phyloP scores from a whole-genome alignment of 208 protist species.

The Kentomonas sorsogonicus region DNA sequence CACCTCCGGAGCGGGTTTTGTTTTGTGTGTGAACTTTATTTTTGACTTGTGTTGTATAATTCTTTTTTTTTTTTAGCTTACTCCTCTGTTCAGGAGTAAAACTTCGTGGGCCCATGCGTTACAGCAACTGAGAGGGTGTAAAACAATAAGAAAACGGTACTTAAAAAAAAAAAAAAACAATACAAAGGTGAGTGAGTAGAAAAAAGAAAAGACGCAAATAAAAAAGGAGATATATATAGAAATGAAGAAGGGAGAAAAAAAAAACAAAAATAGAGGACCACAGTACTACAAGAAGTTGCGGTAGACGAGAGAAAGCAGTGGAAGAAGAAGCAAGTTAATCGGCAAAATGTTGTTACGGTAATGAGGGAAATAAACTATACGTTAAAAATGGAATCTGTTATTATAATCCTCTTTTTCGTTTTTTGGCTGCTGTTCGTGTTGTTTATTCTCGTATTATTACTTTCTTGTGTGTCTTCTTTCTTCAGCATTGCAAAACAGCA shows the following conservation, averaged over 20 bases:
- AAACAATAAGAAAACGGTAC: constrained; percentile 1
- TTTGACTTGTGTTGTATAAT: constrained; percentile 15
- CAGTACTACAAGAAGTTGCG: constrained; percentile 7
- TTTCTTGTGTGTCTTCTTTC: neutral
- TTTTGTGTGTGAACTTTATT: constrained; percentile 7
- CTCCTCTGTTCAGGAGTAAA: neutral
- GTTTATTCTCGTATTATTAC: neutral
- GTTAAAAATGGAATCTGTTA: neutral
- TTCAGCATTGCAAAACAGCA: neutral
- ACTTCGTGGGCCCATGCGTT: too few relatives aligned
- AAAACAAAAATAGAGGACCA: constrained; percentile 13
- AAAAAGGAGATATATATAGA: constrained; percentile 5
- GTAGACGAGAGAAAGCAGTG: too few relatives aligned
- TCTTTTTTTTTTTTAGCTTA: constrained; percentile 12
- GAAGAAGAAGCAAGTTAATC: too few relatives aligned
- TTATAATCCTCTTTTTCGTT: neutral
- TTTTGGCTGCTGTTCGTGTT: constrained; percentile 5
- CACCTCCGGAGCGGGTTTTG: constrained; percentile 1
- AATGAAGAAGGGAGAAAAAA: constrained; percentile 14
- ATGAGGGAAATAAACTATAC: neutral
- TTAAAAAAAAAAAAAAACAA: constrained; percentile 18
- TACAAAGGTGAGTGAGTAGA: neutral
- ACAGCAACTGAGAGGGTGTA: too few relatives aligned
- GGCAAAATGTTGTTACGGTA: too few relatives aligned
- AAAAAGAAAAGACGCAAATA: constrained; percentile 9